A percentile compares a stretch with the other conserved stretches of the same genome.
Evolutionary conservation across 2,329 filamentous ascomycete species (phyloP).

Genomic region (Sordariomycetes sp.): DNA sequence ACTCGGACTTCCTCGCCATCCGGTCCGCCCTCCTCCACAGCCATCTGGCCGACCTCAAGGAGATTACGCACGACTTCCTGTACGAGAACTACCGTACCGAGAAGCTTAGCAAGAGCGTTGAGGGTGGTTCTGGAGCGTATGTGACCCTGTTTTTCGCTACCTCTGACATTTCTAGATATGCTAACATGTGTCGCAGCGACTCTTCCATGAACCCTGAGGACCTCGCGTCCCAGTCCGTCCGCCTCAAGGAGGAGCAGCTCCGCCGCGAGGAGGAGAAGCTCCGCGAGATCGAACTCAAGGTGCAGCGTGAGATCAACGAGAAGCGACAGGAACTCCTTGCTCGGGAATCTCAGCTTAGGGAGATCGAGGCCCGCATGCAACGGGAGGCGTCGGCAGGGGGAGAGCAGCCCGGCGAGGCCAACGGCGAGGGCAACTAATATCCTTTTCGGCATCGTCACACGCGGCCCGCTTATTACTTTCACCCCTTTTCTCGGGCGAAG

Average conservation of each 20-base stretch:
- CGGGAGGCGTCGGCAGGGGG: conserved; percentile 55
- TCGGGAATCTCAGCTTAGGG: conserved; percentile 94
- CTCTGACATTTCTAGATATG: conserved; percentile 3
- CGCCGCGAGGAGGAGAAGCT: conserved; percentile 99
- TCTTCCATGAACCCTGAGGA: conserved; percentile 97
- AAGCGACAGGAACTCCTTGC: conserved; percentile 97
- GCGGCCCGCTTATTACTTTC: conserved; percentile 12
- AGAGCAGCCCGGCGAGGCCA: conserved; percentile 31
- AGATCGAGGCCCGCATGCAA: conserved; percentile 97
- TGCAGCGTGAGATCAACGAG: conserved; percentile 99
- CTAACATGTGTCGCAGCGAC: conserved; percentile 37
- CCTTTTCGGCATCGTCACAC: conserved; percentile 16
- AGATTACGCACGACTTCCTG: conserved; percentile 98
- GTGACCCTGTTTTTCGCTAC: conserved; percentile 25
- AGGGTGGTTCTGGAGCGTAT: conserved; percentile 77
- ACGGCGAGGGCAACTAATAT: conserved; percentile 41
- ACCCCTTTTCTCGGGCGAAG: conserved; percentile 11
- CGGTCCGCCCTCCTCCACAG: conserved; percentile 93
- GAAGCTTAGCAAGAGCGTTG: conserved; percentile 99
- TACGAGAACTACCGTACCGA: conserved; percentile 99
- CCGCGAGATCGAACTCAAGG: conserved; percentile 98
- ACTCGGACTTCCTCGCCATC: conserved; percentile 97
- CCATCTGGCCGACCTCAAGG: conserved; percentile 95
- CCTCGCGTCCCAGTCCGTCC: conserved; percentile 89
- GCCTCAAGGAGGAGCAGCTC: conserved; percentile 98